A percentile compares a stretch with the other conserved stretches of the same genome.
Evolutionary conservation across 805 yeast genomes (phyloP).

Genomic region (Lachancea dasiensis): DNA sequence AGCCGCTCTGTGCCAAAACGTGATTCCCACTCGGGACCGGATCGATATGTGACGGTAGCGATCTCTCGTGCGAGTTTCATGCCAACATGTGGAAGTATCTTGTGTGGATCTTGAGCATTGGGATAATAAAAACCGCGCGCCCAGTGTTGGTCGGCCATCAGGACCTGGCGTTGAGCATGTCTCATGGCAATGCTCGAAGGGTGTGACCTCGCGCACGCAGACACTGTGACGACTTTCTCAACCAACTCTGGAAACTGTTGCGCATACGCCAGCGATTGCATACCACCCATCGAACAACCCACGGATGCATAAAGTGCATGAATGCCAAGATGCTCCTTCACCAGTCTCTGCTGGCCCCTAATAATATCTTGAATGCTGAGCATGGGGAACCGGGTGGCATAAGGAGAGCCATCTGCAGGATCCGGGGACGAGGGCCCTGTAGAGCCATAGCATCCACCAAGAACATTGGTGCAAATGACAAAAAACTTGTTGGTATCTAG

Average conservation of each 20-base stretch:
- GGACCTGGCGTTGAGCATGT: constrained; percentile 85
- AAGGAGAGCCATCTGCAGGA: constrained; percentile 59
- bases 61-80: constrained; percentile 92
- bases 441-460: constrained; percentile 93
- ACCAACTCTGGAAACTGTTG: constrained; percentile 77
- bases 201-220: constrained; percentile 91
- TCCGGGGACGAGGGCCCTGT: constrained; percentile 85
- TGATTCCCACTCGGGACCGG: constrained; percentile 97
- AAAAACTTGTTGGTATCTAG: constrained; percentile 78
- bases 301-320: constrained; percentile 65
- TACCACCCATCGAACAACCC: constrained; percentile 98
- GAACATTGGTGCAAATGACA: constrained; percentile 81
- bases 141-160: constrained; percentile 96
- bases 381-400: constrained; percentile 86
- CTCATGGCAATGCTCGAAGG: constrained; percentile 93
- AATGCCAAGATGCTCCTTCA: constrained; percentile 58
- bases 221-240: constrained; percentile 65
- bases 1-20: constrained; percentile 86
- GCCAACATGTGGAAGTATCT: constrained; percentile 85
- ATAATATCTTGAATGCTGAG: constrained; percentile 86
- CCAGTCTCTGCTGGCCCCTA: constrained; percentile 72
- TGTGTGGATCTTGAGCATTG: constrained; percentile 26
- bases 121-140: constrained; percentile 83
- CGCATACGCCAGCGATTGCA: constrained; percentile 89
- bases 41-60: constrained; percentile 88